Conservation (phyloP, 495 filamentous ascomycete species). For the Neurospora sp. region DNA sequence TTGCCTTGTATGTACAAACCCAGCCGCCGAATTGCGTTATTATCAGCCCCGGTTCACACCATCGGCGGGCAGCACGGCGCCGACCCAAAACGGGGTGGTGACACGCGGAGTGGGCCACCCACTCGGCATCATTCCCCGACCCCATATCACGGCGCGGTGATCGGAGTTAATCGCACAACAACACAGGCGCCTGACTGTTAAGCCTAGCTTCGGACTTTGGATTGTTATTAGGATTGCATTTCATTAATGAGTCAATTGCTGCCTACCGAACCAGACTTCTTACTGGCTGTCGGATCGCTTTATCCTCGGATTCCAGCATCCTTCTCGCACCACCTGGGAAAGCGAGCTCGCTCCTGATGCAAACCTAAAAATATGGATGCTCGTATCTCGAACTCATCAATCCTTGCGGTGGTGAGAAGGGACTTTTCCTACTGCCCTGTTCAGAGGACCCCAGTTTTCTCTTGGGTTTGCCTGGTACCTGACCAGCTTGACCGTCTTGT, state of each 20-base stretch:
- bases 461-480: constrained; percentile 83
- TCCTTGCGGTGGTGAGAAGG: neutral
- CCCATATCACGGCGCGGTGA: neutral
- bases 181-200: neutral
- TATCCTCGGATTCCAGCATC: neutral
- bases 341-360: neutral
- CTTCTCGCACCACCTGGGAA: neutral
- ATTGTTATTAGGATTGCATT: neutral
- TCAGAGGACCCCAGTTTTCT: constrained; percentile 90
- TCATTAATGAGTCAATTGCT: neutral
- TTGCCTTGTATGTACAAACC: neutral
- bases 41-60: neutral
- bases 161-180: neutral
- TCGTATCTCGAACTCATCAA: neutral
- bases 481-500: constrained; percentile 51
- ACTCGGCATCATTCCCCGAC: neutral
- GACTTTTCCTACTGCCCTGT: constrained; percentile 48
- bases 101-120: constrained; percentile 1
- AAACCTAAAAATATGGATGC: neutral
- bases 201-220: neutral
- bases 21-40: constrained; percentile 16
- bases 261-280: neutral
- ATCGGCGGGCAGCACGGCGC: neutral
- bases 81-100: constrained; percentile 1
- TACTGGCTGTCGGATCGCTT: neutral